Conservation (phyloP, 805 yeast species). For the Cyberlindnera euphorbiiphila region DNA sequence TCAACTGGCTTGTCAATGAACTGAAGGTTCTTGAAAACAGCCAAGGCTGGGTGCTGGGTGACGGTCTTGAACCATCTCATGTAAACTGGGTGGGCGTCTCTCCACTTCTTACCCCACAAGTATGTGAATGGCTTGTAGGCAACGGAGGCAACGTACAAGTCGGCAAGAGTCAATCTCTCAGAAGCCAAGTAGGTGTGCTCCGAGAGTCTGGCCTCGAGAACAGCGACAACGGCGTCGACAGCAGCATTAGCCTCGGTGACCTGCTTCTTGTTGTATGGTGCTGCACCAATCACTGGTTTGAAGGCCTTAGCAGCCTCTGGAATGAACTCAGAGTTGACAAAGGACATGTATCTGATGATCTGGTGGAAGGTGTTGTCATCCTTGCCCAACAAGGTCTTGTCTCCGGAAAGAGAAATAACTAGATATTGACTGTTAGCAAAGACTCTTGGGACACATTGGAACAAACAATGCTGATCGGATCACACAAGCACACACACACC, state of each 20-base stretch:
- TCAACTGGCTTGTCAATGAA: slow-evolving; percentile 65
- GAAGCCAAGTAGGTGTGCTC: slow-evolving; percentile 67
- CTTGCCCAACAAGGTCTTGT: slow-evolving; percentile 56
- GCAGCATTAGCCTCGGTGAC: slow-evolving; percentile 43
- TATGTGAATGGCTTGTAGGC: slow-evolving; percentile 51
- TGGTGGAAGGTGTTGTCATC: slow-evolving; percentile 54
- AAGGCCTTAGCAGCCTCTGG: slow-evolving; percentile 45
- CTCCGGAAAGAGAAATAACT: slow-evolving; percentile 32
- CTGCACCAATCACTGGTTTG: slow-evolving; percentile 56
- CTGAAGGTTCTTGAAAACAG: slow-evolving; percentile 47
- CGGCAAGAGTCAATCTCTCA: slow-evolving; percentile 64
- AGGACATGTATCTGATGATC: slow-evolving; percentile 73
- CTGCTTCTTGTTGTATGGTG: slow-evolving; percentile 73
- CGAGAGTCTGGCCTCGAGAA: slow-evolving; percentile 55
- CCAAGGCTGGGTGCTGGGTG: slow-evolving; percentile 42
- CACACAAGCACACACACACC: neutral
- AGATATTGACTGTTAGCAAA: too few relatives aligned
- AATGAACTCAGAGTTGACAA: slow-evolving; percentile 66
- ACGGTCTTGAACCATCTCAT: slow-evolving; percentile 71
- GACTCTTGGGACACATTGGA: too few relatives aligned
- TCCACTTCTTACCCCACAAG: slow-evolving; percentile 65
- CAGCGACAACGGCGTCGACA: slow-evolving; percentile 34
- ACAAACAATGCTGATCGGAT: too few relatives aligned
- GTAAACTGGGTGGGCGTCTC: slow-evolving; percentile 55
- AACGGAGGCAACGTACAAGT: slow-evolving; percentile 49